These are phyloP conservation scores for Cladosporium halotolerans DNA, from an alignment of 2,329 filamentous ascomycete species.

Conservation along the genomic window DNA sequence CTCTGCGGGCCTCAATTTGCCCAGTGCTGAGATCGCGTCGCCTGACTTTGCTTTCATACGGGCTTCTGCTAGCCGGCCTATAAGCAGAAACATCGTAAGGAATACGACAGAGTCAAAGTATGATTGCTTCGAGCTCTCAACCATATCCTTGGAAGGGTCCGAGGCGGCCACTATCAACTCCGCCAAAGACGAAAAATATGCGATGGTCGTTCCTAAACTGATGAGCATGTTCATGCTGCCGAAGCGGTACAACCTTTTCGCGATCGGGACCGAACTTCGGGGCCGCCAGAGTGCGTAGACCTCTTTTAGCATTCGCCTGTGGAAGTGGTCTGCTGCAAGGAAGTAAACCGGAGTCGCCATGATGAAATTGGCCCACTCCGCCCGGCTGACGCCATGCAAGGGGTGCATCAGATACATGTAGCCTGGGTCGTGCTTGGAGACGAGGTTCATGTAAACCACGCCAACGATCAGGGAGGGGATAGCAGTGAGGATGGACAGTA, in stretches of 20 bases:
- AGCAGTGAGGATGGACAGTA: conserved; percentile 61
- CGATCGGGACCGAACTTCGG: conserved; percentile 64
- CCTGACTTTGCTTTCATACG: conserved; percentile 90
- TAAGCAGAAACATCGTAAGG: conserved; percentile 77
- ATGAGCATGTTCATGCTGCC: conserved; percentile 96
- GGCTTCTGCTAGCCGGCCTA: conserved; percentile 68
- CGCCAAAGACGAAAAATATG: conserved; percentile 75
- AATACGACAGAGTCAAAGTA: conserved; percentile 96
- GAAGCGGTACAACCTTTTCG: conserved; percentile 80
- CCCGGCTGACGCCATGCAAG: conserved; percentile 55
- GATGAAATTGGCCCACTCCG: conserved; percentile 5
- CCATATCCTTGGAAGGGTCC: not conserved
- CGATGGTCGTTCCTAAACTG: conserved; percentile 79
- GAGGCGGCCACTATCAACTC: conserved; percentile 54
- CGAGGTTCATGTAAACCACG: conserved; percentile 83
- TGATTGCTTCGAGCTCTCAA: conserved; percentile 24
- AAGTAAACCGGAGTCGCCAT: conserved; percentile 71
- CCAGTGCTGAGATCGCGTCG: conserved; percentile 73
- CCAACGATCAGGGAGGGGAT: conserved; percentile 84
- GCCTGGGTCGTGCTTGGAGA: conserved; percentile 45
- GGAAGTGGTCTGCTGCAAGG: conserved; percentile 79
- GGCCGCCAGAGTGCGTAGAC: conserved; percentile 69
- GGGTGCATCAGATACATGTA: conserved; percentile 51
- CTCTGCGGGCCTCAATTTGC: conserved; percentile 69
- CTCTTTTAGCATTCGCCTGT: conserved; percentile 71